Percentiles rank a stretch among this genome's conserved stretches.
Evolutionary conservation across 2,329 filamentous ascomycete genomes (phyloP).

Genomic region (Ascochyta lentis): DNA sequence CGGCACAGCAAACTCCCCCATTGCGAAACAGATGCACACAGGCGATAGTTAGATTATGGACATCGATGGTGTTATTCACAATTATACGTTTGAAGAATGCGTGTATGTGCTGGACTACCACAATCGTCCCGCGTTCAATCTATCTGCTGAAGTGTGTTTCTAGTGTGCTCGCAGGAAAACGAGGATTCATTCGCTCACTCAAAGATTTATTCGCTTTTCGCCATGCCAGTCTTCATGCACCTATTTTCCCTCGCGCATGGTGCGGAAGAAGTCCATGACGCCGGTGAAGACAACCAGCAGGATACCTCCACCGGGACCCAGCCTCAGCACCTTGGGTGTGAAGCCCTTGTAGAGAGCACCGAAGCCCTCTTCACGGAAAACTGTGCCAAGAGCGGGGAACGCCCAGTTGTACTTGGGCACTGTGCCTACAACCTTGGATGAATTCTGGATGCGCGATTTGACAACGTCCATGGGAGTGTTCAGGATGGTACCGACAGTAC

Average conservation of each 20-base stretch:
- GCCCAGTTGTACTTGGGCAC: conserved; percentile 99
- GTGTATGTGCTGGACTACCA: neutral
- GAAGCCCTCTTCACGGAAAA: conserved; percentile 93
- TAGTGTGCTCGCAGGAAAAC: neutral
- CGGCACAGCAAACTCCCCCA: too few relatives aligned
- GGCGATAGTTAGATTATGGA: too few relatives aligned
- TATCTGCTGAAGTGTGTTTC: neutral
- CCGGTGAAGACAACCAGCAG: conserved; percentile 86
- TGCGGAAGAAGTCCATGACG: conserved; percentile 91
- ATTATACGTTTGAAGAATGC: neutral
- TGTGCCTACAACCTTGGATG: conserved; percentile 78
- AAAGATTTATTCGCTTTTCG: neutral
- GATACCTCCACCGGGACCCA: conserved; percentile 75
- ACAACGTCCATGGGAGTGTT: conserved; percentile 98
- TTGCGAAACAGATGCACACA: too few relatives aligned
- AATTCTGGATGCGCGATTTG: conserved; percentile 98
- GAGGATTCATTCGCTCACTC: neutral
- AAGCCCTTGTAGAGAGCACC: conserved; percentile 96
- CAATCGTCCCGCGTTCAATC: neutral
- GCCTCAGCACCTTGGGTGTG: conserved; percentile 86
- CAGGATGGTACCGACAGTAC: conserved; percentile 86
- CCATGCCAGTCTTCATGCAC: neutral
- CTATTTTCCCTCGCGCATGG: conserved; percentile 58
- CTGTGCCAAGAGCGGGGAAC: conserved; percentile 82
- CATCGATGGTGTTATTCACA: neutral